Evolutionary conservation across 2,329 filamentous ascomycete genomes (phyloP).

Genomic region (Bertia moriformis): DNA sequence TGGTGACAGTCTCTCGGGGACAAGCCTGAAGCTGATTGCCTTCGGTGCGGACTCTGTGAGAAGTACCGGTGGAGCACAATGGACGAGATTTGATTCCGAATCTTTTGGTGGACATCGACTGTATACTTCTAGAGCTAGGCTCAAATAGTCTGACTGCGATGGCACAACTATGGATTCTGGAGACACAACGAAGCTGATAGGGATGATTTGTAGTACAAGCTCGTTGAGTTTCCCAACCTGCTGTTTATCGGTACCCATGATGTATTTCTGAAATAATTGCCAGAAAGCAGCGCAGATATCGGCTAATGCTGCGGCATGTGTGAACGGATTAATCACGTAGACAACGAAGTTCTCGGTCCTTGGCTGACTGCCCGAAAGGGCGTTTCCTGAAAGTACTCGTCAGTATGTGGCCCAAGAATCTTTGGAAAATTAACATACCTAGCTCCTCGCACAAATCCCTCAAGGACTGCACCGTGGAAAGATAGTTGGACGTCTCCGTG

Average conservation of each 20-base stretch:
- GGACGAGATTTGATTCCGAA: conserved; percentile 15
- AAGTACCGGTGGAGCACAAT: conserved; percentile 34
- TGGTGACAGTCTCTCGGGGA: conserved; percentile 33
- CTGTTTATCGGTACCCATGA: conserved; percentile 18
- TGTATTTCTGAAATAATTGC: conserved; percentile 36
- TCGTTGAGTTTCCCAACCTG: conserved; percentile 3
- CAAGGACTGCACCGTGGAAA: conserved; percentile 3
- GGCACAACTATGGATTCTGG: conserved; percentile 33
- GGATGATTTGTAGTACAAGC: conserved; percentile 40
- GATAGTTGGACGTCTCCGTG: conserved; percentile 13
- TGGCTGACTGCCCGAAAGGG: conserved; percentile 15
- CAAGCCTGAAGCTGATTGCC: conserved; percentile 36
- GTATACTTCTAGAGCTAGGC: conserved; percentile 40
- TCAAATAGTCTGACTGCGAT: conserved; percentile 27
- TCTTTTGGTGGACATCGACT: conserved; percentile 34
- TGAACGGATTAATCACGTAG: conserved; percentile 43
- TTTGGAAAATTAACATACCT: conserved; percentile 2
- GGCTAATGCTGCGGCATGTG: conserved; percentile 22
- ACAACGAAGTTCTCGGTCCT: conserved; percentile 30
- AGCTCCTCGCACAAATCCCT: neutral
- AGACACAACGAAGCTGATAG: conserved; percentile 34
- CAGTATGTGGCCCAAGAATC: too few relatives aligned
- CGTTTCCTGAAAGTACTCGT: conserved; percentile 13
- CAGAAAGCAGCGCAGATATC: conserved; percentile 43
- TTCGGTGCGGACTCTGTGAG: conserved; percentile 35